Percentiles rank a stretch among this genome's conserved stretches.
These are phyloP conservation scores for Kwoniella europaea DNA, from an alignment of 768 basidiomycete genomes.

Conservation along the genomic window DNA sequence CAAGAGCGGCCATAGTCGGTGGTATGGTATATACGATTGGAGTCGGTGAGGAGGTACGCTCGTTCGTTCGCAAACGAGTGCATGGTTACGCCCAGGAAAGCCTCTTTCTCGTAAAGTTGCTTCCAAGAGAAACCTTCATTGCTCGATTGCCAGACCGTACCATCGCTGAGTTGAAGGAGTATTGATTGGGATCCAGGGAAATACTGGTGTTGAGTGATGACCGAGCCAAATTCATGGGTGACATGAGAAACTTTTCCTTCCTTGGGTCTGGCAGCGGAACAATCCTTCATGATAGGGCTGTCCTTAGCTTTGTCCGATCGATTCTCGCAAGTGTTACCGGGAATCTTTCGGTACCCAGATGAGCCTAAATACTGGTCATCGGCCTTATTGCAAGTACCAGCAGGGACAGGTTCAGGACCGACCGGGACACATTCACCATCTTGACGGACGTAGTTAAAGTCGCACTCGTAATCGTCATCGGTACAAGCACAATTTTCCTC, in stretches of 20 bases:
- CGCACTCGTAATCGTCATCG: constrained; percentile 89
- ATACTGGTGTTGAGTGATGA: constrained; percentile 75
- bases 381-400: constrained; percentile 65
- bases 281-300: constrained; percentile 70
- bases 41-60: constrained; percentile 84
- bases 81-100: constrained; percentile 83
- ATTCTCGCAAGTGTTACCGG: constrained; percentile 84
- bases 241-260: constrained; percentile 80
- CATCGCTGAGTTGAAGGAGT: constrained; percentile 76
- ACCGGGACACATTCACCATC: constrained; percentile 77
- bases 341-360: constrained; percentile 87
- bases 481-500: constrained; percentile 83
- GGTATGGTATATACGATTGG: constrained; percentile 72
- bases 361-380: constrained; percentile 79
- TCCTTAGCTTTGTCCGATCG: constrained; percentile 70
- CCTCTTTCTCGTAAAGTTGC: constrained; percentile 66
- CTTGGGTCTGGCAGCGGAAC: constrained; percentile 77
- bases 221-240: constrained; percentile 59
- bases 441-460: constrained; percentile 62
- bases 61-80: constrained; percentile 79
- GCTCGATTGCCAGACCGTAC: constrained; percentile 86
- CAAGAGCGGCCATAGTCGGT: constrained; percentile 79
- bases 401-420: constrained; percentile 85
- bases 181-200: constrained; percentile 83
- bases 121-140: constrained; percentile 95